Conservation (phyloP, 2,329 filamentous ascomycete species). For the Aschersonia sp. region DNA sequence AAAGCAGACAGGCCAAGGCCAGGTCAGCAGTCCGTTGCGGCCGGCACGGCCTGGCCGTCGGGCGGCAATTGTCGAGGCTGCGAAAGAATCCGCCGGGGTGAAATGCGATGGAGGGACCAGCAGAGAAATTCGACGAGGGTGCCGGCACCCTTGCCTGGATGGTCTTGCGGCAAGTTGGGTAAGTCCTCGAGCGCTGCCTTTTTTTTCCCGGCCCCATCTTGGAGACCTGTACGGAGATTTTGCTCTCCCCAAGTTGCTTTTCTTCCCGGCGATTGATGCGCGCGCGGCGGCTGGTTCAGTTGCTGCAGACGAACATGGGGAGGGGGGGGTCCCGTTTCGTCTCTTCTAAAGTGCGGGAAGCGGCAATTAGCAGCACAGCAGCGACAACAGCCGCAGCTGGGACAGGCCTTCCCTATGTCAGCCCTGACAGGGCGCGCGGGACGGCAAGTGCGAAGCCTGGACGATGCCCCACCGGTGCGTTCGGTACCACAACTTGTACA, state of each 20-base stretch:
- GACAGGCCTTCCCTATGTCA: not conserved
- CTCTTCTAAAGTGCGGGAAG: no score
- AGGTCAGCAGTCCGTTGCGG: not conserved
- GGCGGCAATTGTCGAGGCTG: constrained; percentile 3
- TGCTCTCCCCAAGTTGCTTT: no score
- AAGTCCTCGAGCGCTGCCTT: not conserved
- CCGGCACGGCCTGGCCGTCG: not conserved
- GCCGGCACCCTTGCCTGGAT: not conserved
- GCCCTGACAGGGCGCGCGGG: not conserved
- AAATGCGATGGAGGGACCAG: not conserved
- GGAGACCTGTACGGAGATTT: no score
- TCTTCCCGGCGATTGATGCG: no score
- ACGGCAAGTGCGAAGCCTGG: not conserved
- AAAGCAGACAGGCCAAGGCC: not conserved
- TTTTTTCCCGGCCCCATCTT: not conserved
- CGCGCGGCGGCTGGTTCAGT: no score
- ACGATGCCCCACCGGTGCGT: no score
- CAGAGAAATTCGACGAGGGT: not conserved
- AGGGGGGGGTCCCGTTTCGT: no score
- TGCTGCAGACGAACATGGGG: no score
- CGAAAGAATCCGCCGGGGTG: constrained; percentile 2
- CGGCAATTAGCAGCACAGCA: not conserved
- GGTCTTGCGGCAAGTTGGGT: not conserved
- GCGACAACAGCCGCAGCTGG: not conserved
- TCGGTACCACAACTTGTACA: not conserved